phyloP scores from a whole-genome alignment of 1,284 basidiomycete species.

The Ceratobasidium sp. region DNA sequence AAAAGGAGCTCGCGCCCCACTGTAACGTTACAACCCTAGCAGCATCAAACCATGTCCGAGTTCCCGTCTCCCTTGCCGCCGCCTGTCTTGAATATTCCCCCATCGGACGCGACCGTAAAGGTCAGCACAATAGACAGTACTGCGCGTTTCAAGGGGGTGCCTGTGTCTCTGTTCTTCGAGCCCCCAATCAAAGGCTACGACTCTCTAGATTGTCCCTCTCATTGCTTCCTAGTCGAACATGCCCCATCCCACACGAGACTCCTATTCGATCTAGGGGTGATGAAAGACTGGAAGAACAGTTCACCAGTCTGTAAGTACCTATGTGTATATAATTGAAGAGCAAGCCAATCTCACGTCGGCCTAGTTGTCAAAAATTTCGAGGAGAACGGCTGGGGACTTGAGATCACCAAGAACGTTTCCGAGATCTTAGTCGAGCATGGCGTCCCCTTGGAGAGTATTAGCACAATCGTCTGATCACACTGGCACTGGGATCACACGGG shows the following conservation, averaged over 20 bases:
- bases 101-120: slow-evolving; percentile 16
- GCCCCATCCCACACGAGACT: slow-evolving; percentile 22
- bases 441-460: slow-evolving; percentile 27
- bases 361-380: no score
- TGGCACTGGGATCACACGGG: slow-evolving; percentile 42
- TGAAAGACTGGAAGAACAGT: slow-evolving; percentile 35
- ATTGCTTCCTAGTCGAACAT: slow-evolving; percentile 33
- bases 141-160: slow-evolving; percentile 24
- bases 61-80: no score
- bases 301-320: slow-evolving; percentile 8
- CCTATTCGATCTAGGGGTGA: slow-evolving; percentile 29
- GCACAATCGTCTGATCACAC: slow-evolving; percentile 29
- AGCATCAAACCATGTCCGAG: no score
- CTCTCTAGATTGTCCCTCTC: slow-evolving; percentile 6
- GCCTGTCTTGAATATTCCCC: background rate
- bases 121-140: slow-evolving; percentile 37
- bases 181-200: slow-evolving; percentile 21
- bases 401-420: slow-evolving; percentile 15
- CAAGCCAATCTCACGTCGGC: no score
- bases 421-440: slow-evolving; percentile 27
- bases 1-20: no score
- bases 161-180: slow-evolving; percentile 1
- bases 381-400: background rate
- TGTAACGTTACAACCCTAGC: no score
- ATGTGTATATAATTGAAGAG: no score